A percentile compares a stretch with the other conserved stretches of the same genome.
Conservation (phyloP, 2,329 filamentous ascomycete genomes). For the Arthroderma sp. region DNA sequence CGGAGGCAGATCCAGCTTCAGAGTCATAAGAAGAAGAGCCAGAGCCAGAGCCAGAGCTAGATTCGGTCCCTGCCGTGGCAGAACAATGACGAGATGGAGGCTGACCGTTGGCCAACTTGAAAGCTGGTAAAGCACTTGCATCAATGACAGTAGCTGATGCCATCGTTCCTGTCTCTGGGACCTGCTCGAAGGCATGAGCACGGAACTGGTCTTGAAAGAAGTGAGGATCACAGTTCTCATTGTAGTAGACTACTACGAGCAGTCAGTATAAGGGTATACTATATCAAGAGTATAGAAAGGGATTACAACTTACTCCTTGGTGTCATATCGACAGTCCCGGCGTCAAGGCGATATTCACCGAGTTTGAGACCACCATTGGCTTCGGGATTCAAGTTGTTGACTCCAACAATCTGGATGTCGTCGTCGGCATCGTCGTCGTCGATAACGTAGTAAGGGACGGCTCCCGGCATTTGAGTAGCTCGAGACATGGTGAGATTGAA, state of each 20-base stretch:
- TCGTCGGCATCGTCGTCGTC: constrained; percentile 4
- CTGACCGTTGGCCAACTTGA: background rate
- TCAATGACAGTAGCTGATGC: background rate
- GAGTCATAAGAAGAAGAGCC: background rate
- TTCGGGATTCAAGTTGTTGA: background rate
- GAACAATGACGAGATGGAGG: background rate
- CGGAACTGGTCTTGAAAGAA: background rate
- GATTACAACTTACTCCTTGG: background rate
- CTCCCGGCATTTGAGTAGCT: background rate
- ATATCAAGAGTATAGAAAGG: background rate
- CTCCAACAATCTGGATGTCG: constrained; percentile 6
- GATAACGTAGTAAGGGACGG: background rate
- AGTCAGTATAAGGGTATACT: background rate
- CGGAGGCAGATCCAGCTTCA: background rate
- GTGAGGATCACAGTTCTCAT: background rate
- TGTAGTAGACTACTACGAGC: background rate
- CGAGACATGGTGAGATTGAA: background rate
- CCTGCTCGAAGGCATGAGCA: background rate
- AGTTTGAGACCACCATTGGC: background rate
- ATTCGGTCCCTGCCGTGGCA: background rate
- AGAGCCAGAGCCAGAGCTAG: background rate
- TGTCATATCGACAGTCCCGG: background rate
- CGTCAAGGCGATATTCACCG: background rate
- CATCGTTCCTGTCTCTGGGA: background rate
- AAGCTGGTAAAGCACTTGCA: background rate